Percentiles rank a stretch among this genome's conserved stretches.
These are phyloP conservation scores for Candida sp. DNA, from an alignment of 1,139 yeast genomes.

Conservation along the genomic window DNA sequence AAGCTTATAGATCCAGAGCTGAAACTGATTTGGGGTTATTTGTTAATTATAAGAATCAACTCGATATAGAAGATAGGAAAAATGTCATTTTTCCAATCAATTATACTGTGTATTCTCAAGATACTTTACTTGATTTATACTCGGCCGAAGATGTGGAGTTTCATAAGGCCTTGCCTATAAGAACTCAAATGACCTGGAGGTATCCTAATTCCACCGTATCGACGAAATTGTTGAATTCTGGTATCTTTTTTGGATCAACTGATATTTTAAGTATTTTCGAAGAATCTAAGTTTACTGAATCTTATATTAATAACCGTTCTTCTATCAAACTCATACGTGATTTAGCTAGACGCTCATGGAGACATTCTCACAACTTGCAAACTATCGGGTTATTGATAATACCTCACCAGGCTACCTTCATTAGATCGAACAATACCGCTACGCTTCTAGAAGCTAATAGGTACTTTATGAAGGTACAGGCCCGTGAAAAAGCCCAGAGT, in stretches of 20 bases:
- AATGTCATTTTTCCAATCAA: constrained; percentile 46
- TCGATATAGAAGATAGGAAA: constrained; percentile 79
- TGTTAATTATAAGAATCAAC: constrained; percentile 65
- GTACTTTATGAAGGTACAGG: constrained; percentile 56
- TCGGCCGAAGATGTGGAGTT: constrained; percentile 61
- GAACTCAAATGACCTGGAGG: constrained; percentile 90
- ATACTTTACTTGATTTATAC: constrained; percentile 67
- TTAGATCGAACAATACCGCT: constrained; percentile 73
- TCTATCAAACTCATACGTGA: constrained; percentile 77
- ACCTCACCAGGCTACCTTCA: constrained; percentile 65
- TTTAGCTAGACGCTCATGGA: constrained; percentile 90
- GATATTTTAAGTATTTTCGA: constrained; percentile 42
- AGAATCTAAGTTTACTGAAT: constrained; percentile 30
- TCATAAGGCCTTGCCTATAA: constrained; percentile 66
- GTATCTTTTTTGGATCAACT: constrained; percentile 71
- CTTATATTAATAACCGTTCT: constrained; percentile 43
- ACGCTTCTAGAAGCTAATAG: constrained; percentile 94
- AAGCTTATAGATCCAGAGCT: constrained; percentile 71
- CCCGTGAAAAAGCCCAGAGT: constrained; percentile 27
- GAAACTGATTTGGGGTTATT: constrained; percentile 68
- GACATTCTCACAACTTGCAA: constrained; percentile 58
- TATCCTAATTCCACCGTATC: constrained; percentile 77
- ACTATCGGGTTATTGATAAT: constrained; percentile 62
- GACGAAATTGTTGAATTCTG: constrained; percentile 70
- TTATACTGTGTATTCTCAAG: constrained; percentile 48